Evolutionary conservation across 495 filamentous ascomycete genomes (phyloP).

Genomic region (Elasticomyces elasticus): DNA sequence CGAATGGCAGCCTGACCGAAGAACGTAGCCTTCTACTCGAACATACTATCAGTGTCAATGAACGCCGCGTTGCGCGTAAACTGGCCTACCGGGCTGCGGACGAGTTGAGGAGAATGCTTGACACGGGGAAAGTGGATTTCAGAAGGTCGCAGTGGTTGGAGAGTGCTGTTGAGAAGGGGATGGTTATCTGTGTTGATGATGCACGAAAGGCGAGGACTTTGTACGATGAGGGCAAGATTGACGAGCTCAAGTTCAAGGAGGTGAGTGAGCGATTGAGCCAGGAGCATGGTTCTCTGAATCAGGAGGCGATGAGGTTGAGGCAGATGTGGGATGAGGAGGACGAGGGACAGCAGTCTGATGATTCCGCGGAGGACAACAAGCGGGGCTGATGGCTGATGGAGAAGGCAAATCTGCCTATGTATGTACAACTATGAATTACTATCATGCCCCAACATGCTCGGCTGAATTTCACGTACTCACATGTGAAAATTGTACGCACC

Average conservation of each 20-base stretch:
- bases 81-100: conserved; percentile 8
- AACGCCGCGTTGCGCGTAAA: conserved; percentile 5
- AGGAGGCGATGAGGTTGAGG: conserved; percentile 11
- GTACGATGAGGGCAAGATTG: conserved; percentile 4
- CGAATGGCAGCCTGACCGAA: conserved; percentile 3
- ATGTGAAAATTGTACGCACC: too few species aligned
- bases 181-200: background rate
- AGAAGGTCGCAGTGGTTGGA: conserved; percentile 13
- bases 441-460: too few species aligned
- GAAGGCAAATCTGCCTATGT: too few species aligned
- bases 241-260: background rate
- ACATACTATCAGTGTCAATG: background rate
- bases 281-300: conserved; percentile 5
- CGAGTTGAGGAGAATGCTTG: conserved; percentile 10
- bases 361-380: too few species aligned
- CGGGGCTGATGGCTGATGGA: too few species aligned
- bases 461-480: too few species aligned
- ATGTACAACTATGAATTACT: too few species aligned
- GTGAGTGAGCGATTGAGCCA: conserved; percentile 7
- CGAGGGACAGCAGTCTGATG: too few species aligned
- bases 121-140: conserved; percentile 12
- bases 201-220: background rate
- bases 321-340: conserved; percentile 11
- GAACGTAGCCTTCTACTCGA: conserved; percentile 4
- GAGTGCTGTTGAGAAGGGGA: conserved; percentile 9